Conservation (phyloP, 1,139 yeast genomes). For the Saccharomyces pastorianus region DNA sequence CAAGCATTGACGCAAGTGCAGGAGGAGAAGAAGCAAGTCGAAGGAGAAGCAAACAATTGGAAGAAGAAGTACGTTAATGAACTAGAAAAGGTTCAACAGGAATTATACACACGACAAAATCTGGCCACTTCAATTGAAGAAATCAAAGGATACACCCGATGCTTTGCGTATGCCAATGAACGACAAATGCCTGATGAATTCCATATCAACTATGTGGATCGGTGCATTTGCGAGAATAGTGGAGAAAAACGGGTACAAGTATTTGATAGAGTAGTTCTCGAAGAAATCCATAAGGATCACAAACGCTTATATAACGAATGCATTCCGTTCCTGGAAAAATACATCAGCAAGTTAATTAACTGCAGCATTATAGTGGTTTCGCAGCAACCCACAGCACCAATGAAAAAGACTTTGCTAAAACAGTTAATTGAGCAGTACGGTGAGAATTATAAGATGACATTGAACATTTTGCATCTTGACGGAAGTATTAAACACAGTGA, state of each 20-base stretch:
- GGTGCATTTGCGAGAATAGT: not conserved
- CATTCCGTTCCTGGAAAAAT: not conserved
- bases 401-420: not conserved
- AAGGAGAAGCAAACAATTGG: conserved; percentile 1
- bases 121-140: conserved; percentile 3
- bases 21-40: conserved; percentile 1
- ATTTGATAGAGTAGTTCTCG: not conserved
- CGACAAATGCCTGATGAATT: not conserved
- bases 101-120: not conserved
- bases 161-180: conserved; percentile 2
- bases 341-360: not conserved
- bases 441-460: not conserved
- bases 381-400: not conserved
- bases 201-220: not conserved
- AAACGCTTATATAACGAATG: not conserved
- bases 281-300: not conserved
- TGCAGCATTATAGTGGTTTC: not conserved
- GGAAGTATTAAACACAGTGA: not conserved
- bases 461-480: not conserved
- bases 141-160: not conserved
- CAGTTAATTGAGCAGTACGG: not conserved
- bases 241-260: not conserved
- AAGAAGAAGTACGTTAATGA: not conserved
- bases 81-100: not conserved
- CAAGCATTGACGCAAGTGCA: not conserved